A percentile compares a stretch with the other conserved stretches of the same genome.
Evolutionary conservation across 2,329 filamentous ascomycete genomes (phyloP).

Genomic region (Sclerotinia spermophila): DNA sequence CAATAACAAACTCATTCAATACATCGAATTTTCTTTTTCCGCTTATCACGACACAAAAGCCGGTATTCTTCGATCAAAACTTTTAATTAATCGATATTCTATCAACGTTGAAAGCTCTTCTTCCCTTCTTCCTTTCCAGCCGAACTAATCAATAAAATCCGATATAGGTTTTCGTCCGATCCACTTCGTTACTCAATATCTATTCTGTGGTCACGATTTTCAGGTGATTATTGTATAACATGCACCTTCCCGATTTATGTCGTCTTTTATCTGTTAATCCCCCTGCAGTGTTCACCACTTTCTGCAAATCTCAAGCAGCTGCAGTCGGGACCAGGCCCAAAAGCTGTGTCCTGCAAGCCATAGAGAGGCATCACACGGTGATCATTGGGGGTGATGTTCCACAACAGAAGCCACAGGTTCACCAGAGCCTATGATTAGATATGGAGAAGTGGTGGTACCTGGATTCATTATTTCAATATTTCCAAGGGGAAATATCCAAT

Average conservation of each 20-base stretch:
- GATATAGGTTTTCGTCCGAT: conserved; percentile 12
- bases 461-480: conserved; percentile 9
- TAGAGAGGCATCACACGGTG: conserved; percentile 4
- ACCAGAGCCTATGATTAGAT: not conserved
- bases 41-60: not conserved
- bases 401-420: not conserved
- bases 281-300: conserved; percentile 9
- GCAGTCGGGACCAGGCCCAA: conserved; percentile 5
- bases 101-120: not conserved
- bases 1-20: not conserved
- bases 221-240: conserved; percentile 18
- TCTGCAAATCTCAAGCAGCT: conserved; percentile 10
- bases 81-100: not conserved
- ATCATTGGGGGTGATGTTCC: not conserved
- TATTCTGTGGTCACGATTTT: conserved; percentile 11
- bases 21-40: not conserved
- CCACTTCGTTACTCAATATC: conserved; percentile 3
- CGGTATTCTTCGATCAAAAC: not conserved
- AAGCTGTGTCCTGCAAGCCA: conserved; percentile 17
- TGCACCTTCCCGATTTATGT: conserved; percentile 14
- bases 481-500: not conserved
- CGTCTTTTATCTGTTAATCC: conserved; percentile 8
- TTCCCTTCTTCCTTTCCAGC: conserved; percentile 11
- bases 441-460: conserved; percentile 10
- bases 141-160: conserved; percentile 2